phyloP scores from a whole-genome alignment of 306 rosid species.

The Acacia crassicarpa region DNA sequence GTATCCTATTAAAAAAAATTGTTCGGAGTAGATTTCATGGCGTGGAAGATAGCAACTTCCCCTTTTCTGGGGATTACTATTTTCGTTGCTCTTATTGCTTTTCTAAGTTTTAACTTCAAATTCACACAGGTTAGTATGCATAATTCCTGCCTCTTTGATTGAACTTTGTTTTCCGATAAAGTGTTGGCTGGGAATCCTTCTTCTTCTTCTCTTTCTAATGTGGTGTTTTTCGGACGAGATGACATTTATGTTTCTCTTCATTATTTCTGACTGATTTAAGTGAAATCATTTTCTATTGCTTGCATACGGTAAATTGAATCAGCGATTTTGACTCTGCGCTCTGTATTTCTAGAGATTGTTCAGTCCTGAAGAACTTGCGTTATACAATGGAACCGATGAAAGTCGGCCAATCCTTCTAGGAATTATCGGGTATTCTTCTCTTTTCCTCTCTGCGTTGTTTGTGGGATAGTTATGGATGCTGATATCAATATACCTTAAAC shows the following conservation, averaged over 20 bases:
- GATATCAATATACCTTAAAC: background rate
- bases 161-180: background rate
- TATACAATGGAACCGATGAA: conserved; percentile 82
- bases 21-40: background rate
- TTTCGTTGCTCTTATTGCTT: conserved; percentile 42
- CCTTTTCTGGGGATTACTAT: conserved; percentile 44
- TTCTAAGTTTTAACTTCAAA: conserved; percentile 42
- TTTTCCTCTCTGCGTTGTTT: background rate
- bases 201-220: background rate
- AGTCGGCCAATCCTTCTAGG: conserved; percentile 75
- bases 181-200: background rate
- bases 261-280: background rate
- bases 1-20: too few species aligned
- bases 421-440: conserved; percentile 74
- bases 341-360: conserved; percentile 62
- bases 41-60: conserved; percentile 40
- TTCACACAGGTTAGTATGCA: conserved; percentile 42
- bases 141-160: background rate
- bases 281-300: background rate
- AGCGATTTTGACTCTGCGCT: conserved; percentile 29
- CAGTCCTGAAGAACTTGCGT: conserved; percentile 66
- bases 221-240: background rate
- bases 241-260: background rate
- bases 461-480: background rate
- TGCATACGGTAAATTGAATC: conserved; percentile 14